These are phyloP conservation scores for Microcos paniculata DNA, from an alignment of 345 rosid species.

Conservation along the genomic window DNA sequence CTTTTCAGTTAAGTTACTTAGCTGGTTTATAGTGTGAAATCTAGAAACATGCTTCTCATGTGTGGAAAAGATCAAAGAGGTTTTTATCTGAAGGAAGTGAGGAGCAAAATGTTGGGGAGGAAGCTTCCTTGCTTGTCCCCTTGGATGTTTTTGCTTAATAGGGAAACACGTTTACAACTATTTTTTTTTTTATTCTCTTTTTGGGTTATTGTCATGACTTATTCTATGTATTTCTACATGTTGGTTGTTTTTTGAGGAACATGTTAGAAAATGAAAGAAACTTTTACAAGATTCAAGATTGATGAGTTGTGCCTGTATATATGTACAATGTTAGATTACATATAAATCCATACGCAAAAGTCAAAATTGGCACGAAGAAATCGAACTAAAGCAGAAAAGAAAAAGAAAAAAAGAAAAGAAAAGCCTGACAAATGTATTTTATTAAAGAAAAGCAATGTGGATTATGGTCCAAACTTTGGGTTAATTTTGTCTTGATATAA, in stretches of 20 bases:
- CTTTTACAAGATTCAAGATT: background rate
- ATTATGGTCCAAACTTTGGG: background rate
- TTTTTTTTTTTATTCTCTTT: background rate
- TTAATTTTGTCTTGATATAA: background rate
- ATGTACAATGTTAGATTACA: slow-evolving; percentile 6
- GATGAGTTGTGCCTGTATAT: slow-evolving; percentile 19
- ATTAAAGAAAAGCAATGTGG: background rate
- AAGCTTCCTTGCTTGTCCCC: background rate
- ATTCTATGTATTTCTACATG: background rate
- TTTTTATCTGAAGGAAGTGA: background rate
- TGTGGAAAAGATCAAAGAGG: background rate
- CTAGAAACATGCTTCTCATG: background rate
- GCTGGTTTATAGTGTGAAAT: background rate
- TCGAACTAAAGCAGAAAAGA: background rate
- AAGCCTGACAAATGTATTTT: background rate
- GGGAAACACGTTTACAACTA: background rate
- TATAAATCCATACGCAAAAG: background rate
- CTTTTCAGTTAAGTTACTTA: no score
- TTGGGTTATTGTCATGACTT: background rate
- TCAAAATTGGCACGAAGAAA: slow-evolving; percentile 22
- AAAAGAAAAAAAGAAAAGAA: background rate
- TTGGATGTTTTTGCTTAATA: background rate
- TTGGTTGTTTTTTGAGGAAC: background rate
- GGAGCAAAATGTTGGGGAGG: background rate
- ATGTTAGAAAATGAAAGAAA: slow-evolving; percentile 2